Base-by-base conservation (phyloP, 352 stramenopile species). In the Globisporangium canariense region DNA sequence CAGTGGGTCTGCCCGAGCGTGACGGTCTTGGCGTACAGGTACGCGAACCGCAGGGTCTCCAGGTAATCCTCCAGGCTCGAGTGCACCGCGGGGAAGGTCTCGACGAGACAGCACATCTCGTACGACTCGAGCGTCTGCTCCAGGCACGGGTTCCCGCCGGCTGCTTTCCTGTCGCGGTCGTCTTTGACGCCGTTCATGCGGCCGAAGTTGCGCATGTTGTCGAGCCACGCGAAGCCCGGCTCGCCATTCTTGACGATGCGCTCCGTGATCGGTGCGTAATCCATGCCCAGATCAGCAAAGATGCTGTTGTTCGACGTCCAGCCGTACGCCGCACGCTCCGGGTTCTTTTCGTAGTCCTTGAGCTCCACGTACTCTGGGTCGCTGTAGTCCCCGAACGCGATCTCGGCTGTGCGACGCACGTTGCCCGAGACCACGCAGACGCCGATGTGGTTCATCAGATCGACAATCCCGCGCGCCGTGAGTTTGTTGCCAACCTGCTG, bases 281-380 rank as follows among this genome's bases (percentile, higher is more conserved):
- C 83, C 93, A 98, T 98, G 40, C 93, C 93, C 18, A 98, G 64
- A 13, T 88, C 70, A 0, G 92, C 92, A 63, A 98, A 96, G n/a
- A 98, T 88, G 55, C 80, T 96, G 74, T 98, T 98, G 83, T 98
- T 98, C 16, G 85, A 97, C 28, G 92, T 97, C 93, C 93, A 98
- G 18, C 92, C 93, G 53, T 87, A 98, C 2, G 79, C 78, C 7
- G 75, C 80, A 9, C 93, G 86, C 10, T 98, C 83, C 5, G 93
- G 93, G 64, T 98, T 95, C 68, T 89, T 86, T 34, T 83, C 70
- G 65, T 98, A 98, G 69, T 97, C 83, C 67, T 98, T 98, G 2
- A 98, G 71, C 36, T 95, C 87, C 18, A 97, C 75, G 72, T 97
- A 98, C 50, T 97, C 89, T 2, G 75, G 62, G 59, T 89, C 82